phyloP scores from a whole-genome alignment of 202 grass and related monocot species.

The Bolboschoenoplectus hybrid region DNA sequence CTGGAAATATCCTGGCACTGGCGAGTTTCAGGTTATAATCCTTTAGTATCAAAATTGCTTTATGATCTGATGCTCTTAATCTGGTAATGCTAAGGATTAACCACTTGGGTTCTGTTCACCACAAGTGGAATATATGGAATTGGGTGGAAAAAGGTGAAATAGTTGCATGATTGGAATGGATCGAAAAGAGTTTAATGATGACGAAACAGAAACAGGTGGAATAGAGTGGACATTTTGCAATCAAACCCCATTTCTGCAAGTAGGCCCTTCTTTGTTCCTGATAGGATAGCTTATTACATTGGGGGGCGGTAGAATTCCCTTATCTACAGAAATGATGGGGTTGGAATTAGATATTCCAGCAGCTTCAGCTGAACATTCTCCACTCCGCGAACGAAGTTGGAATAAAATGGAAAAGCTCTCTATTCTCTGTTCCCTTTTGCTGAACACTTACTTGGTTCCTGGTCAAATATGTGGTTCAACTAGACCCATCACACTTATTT shows the following conservation, averaged over 20 bases:
- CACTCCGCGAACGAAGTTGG: not conserved
- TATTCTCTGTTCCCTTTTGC: not conserved
- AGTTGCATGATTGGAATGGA: not conserved
- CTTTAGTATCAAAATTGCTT: constrained; percentile 24
- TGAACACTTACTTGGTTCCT: not conserved
- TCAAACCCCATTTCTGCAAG: not conserved
- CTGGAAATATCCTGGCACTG: constrained; percentile 96
- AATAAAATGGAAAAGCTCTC: not conserved
- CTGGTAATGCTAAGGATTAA: not conserved
- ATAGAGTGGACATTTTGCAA: not conserved
- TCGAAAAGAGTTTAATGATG: not conserved
- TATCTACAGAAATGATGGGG: not conserved
- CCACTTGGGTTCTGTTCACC: not conserved
- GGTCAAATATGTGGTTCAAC: not conserved
- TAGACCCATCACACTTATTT: not conserved
- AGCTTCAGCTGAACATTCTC: not conserved
- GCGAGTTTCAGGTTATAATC: constrained; percentile 78
- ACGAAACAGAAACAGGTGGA: not conserved
- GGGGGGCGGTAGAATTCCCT: not conserved
- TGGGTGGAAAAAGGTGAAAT: not conserved
- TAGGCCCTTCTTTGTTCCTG: not conserved
- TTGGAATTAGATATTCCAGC: constrained; percentile 10
- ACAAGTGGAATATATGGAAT: not conserved
- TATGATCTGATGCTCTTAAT: not conserved
- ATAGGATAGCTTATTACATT: not conserved